Percentiles rank a stretch among this genome's conserved stretches.
Evolutionary conservation across 2,329 filamentous ascomycete species (phyloP).

Genomic region (Exophiala oligosperma): DNA sequence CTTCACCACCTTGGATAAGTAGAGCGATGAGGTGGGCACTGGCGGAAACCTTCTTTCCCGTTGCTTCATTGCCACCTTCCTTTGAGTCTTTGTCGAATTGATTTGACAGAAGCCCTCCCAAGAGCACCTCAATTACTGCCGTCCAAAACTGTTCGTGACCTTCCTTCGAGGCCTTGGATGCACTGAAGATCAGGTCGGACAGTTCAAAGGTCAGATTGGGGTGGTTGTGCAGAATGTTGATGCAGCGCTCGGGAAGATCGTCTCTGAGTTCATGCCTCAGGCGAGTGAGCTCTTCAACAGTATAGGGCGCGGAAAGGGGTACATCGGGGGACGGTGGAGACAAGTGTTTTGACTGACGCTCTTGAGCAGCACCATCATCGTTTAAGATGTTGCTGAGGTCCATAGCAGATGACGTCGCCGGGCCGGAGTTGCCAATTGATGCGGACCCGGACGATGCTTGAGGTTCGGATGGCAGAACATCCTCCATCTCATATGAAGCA

Average conservation of each 20-base stretch:
- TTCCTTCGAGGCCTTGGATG: constrained; percentile 63
- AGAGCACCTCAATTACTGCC: constrained; percentile 79
- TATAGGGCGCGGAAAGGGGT: constrained; percentile 11
- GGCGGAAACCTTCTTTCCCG: constrained; percentile 74
- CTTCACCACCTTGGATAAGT: constrained; percentile 76
- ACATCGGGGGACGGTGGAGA: background rate
- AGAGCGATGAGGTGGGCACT: constrained; percentile 85
- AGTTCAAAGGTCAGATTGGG: constrained; percentile 88
- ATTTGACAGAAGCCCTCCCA: constrained; percentile 75
- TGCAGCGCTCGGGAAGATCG: constrained; percentile 81
- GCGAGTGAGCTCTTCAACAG: constrained; percentile 76
- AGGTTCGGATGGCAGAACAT: background rate
- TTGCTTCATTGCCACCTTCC: constrained; percentile 47
- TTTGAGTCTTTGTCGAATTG: constrained; percentile 54
- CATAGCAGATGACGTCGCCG: constrained; percentile 18
- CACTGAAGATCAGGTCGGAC: constrained; percentile 77
- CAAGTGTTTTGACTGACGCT: background rate
- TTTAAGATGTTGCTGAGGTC: constrained; percentile 25
- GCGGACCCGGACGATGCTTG: background rate
- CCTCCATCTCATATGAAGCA: constrained; percentile 21
- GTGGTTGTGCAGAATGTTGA: constrained; percentile 87
- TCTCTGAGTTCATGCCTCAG: constrained; percentile 71
- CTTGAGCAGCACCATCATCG: constrained; percentile 1
- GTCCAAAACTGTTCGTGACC: constrained; percentile 59
- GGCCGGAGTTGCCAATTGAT: background rate